Conservation (phyloP, 2,329 filamentous ascomycete species). For the Moelleriella libera region DNA sequence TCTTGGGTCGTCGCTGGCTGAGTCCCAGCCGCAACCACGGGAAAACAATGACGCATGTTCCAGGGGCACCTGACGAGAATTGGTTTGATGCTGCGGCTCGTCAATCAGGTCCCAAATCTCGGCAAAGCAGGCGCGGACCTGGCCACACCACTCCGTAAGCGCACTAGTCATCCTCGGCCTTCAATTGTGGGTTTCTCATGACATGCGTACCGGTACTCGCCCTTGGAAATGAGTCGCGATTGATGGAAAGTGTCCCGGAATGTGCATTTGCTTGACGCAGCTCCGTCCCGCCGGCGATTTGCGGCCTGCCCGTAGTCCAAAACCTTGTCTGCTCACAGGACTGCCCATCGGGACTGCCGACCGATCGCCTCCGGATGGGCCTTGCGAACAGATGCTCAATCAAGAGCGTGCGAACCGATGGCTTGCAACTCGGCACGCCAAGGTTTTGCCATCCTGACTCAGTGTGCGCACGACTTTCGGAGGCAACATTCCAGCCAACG, state of each 20-base stretch:
- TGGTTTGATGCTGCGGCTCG: neutral
- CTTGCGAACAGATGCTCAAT: neutral
- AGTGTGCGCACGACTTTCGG: neutral
- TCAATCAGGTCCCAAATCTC: neutral
- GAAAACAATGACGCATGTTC: neutral
- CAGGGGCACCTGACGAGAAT: neutral
- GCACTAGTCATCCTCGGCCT: neutral
- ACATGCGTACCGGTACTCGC: slow-evolving; percentile 4
- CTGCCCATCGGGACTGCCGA: neutral
- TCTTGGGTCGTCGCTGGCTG: too few species aligned
- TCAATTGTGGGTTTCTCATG: neutral
- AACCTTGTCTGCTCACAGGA: neutral
- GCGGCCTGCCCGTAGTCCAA: neutral
- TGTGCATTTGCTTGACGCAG: neutral
- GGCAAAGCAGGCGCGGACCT: neutral
- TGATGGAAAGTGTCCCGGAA: neutral
- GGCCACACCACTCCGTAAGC: neutral
- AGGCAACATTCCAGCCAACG: neutral
- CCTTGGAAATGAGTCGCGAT: neutral
- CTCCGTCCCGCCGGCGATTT: neutral
- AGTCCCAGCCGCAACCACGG: too few species aligned
- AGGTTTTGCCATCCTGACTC: neutral
- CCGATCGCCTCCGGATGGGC: neutral
- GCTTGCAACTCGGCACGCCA: neutral
- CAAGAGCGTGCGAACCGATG: neutral